A percentile compares a stretch with the other conserved stretches of the same genome.
Conservation (phyloP, 1,139 yeast genomes). For the Geotrichum histeridarum region DNA sequence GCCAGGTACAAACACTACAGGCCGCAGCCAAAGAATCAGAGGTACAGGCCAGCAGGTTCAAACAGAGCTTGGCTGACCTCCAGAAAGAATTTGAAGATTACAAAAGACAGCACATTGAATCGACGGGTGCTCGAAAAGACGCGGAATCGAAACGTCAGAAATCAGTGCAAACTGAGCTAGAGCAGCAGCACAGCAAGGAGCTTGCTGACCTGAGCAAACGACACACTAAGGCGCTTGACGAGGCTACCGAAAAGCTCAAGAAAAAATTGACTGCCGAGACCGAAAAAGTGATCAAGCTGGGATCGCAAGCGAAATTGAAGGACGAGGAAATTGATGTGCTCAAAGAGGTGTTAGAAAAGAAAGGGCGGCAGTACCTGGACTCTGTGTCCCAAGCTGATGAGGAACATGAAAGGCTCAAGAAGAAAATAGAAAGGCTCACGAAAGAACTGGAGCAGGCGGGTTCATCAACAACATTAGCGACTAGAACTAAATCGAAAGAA, state of each 20-base stretch:
- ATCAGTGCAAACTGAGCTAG: not conserved
- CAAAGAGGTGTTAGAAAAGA: not conserved
- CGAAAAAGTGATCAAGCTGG: not conserved
- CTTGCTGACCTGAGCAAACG: not conserved
- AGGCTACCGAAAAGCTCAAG: not conserved
- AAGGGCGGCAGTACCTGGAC: constrained; percentile 4
- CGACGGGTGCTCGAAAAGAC: not conserved
- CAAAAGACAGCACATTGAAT: not conserved
- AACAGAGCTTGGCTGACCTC: not conserved
- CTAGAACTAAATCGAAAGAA: not conserved
- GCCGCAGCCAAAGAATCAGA: not conserved
- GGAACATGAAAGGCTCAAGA: not conserved
- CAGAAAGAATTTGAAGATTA: constrained; percentile 3
- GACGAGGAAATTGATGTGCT: not conserved
- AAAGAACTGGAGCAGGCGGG: not conserved
- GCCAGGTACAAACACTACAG: not conserved
- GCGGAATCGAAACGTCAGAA: not conserved
- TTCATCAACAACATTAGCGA: not conserved
- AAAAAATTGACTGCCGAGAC: constrained; percentile 2
- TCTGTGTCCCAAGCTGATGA: constrained; percentile 1
- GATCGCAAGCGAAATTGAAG: not conserved
- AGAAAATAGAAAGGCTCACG: not conserved
- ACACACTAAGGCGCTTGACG: not conserved
- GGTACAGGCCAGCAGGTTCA: not conserved
- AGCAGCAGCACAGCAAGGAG: not conserved